Evolutionary conservation across 768 basidiomycete genomes (phyloP), one percentile per base, ranked within the genome.

Genomic region (Rhizopogon roseolus): DNA sequence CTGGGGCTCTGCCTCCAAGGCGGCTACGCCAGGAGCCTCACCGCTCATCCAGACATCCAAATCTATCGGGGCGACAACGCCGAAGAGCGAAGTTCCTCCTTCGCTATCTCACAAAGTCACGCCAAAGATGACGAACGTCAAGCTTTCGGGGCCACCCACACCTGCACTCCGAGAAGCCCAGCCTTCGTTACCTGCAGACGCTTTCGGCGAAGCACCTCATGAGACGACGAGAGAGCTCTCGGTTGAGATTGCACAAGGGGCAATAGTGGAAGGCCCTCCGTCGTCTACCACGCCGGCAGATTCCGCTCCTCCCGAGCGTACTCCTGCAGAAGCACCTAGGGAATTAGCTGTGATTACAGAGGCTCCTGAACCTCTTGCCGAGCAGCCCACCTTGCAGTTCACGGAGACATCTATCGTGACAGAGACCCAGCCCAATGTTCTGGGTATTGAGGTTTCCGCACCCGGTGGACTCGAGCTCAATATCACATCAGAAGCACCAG

Each of bases 1-100:
- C 5, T 82, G 82, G 80, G 82, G 81, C 28, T 58, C 69, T 4
- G 62, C 65, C 41, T 63, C 62, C 56, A 64, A 63, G 55, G 56
- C 59, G 25, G 50, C 55, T 57, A 63, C 68, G 40, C 63, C 70
- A 49, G 50, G 66, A 58, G 55, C 63, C 29, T 63, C 71, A n/a
- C 60, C 70, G 25, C 56, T 55, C 49, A 62, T 64, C 27, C 32
- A 60, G 19, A 49, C 61, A 9, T 53, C 55, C 7, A 66, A 50
- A 36, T 70, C 69, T 11, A 51, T 69, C 13, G 63, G 42, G 6
- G 57, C 60, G 29, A 58, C 54, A 39, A 63, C 62, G 1, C 64
- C 65, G 4, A 54, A 28, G 32, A 53, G 7, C 25, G 63, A 65
- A 34, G 49, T 56, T 14, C 59, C 52, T n/a, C 45, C 52, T n/a